These are phyloP conservation scores for Pythium rhizo-oryzae DNA, from an alignment of 352 stramenopile species.

Conservation along the genomic window DNA sequence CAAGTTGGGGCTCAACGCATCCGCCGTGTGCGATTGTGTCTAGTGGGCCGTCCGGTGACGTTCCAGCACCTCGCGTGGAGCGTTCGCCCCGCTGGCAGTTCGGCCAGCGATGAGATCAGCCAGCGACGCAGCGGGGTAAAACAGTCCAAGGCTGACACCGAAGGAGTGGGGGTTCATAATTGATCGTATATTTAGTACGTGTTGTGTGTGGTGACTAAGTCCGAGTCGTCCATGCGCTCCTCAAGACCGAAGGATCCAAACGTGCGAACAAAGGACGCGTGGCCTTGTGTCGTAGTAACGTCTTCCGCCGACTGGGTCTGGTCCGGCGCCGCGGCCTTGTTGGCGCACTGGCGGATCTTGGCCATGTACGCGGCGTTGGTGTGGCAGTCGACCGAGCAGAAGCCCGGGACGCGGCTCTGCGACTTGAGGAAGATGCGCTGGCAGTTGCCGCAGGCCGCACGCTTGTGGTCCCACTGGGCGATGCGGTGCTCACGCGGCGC, in stretches of 20 bases:
- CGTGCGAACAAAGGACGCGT: background rate
- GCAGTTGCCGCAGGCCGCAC: slow-evolving; percentile 82
- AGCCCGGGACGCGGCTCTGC: slow-evolving; percentile 65
- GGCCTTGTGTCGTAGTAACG: background rate
- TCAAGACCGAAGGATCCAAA: background rate
- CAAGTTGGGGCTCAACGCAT: background rate
- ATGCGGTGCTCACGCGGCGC: slow-evolving; percentile 32
- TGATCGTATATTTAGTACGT: background rate
- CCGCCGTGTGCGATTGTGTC: too few relatives aligned
- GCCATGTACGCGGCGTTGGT: slow-evolving; percentile 81
- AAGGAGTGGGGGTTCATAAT: background rate
- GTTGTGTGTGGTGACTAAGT: too few relatives aligned
- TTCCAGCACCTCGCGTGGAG: background rate
- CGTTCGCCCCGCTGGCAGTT: background rate
- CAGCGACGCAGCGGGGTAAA: background rate
- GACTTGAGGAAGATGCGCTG: slow-evolving; percentile 85
- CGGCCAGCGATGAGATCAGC: background rate
- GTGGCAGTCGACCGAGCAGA: slow-evolving; percentile 88
- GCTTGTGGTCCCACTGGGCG: slow-evolving; percentile 84
- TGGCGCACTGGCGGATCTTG: slow-evolving; percentile 74
- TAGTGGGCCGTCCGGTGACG: too few relatives aligned
- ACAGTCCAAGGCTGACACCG: background rate
- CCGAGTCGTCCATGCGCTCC: background rate
- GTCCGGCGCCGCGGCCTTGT: slow-evolving; percentile 33
- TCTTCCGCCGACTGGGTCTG: background rate